Evolutionary conservation across 306 rosid genomes (phyloP), one percentile per base, ranked within the genome.

Genomic region (Spatholobus suberectus): DNA sequence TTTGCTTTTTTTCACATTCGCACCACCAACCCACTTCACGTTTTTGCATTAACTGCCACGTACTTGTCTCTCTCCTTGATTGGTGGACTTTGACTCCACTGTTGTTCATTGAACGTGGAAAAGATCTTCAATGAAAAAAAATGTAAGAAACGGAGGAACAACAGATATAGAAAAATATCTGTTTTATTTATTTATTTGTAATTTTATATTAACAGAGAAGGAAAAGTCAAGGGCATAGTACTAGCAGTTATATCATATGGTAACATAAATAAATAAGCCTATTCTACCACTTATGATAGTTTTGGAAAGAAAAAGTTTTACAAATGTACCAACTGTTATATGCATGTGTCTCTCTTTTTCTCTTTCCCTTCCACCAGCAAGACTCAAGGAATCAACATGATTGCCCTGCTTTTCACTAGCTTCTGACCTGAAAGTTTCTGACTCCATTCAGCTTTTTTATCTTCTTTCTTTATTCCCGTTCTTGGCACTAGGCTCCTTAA

Each of bases 31-130:
- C 47, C 24, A 57, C 41, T 79, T 63, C 71, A 75, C 89, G 85
- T 87, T 88, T 77, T 75, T 78, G 83, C 89, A 87, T 90, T 85
- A 80, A 87, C 84, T 90, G 21, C 23, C 62, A 44, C 32, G 24
- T 67, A 54, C 61, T 40, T 40, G 4, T 17, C 32, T 40, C 34
- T 37, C 26, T 26, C 57, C 59, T 61, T 34, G 65, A 29, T 70
- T 20, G 66, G 40, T 14, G 82, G 79, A 51, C 38, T 37, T 81
- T 78, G 52, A 63, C 44, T 76, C 78, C n/a, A 80, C 87, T 65
- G 5, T 75, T 65, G 13, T 78, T 80, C 37, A 73, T 47, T 47
- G 62, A 81, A 73, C 32, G 38, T n/a, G 43, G 46, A 26, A 81
- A 46, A 46, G 54, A 70, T 35, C 37, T 71, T 49, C 24, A 47